Percentiles rank a stretch among this genome's conserved stretches.
phyloP scores from a whole-genome alignment of 225 moss, liverwort and hornwort species.

The Lunularia cruciata region DNA sequence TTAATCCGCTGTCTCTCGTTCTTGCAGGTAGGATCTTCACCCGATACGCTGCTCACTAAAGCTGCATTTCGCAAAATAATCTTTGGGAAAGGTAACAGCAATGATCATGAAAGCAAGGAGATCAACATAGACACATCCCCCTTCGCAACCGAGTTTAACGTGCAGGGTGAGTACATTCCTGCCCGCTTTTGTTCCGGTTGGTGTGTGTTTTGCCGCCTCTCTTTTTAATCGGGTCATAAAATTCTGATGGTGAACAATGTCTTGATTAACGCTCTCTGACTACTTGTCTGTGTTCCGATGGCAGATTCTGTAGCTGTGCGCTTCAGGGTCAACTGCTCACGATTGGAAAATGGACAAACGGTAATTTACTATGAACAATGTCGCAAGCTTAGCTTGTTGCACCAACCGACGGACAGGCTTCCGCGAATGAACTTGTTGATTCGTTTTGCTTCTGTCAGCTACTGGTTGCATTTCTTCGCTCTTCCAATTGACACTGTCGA shows the following conservation, averaged over 20 bases:
- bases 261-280: too few species aligned
- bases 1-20: too few species aligned
- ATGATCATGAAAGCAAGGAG: slow-evolving; percentile 25
- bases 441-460: not conserved
- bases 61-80: slow-evolving; percentile 65
- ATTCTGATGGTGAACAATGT: too few species aligned
- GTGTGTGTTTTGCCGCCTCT: too few species aligned
- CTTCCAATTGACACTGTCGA: too few species aligned
- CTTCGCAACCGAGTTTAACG: slow-evolving; percentile 31
- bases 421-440: not conserved
- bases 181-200: too few species aligned
- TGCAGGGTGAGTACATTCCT: slow-evolving; percentile 51
- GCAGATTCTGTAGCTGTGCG: slow-evolving; percentile 65
- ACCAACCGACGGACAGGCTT: not conserved
- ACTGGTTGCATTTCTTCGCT: too few species aligned
- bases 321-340: slow-evolving; percentile 63
- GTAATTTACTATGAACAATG: slow-evolving; percentile 28
- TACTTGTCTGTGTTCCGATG: not conserved
- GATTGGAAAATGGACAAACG: slow-evolving; percentile 65
- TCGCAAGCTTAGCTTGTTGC: too few species aligned
- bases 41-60: slow-evolving; percentile 64
- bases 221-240: too few species aligned
- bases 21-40: slow-evolving; percentile 60
- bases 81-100: slow-evolving; percentile 58
- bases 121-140: slow-evolving; percentile 23